Base-by-base conservation (phyloP, 2,329 filamentous ascomycete species). In the Fusarium proliferatum region DNA sequence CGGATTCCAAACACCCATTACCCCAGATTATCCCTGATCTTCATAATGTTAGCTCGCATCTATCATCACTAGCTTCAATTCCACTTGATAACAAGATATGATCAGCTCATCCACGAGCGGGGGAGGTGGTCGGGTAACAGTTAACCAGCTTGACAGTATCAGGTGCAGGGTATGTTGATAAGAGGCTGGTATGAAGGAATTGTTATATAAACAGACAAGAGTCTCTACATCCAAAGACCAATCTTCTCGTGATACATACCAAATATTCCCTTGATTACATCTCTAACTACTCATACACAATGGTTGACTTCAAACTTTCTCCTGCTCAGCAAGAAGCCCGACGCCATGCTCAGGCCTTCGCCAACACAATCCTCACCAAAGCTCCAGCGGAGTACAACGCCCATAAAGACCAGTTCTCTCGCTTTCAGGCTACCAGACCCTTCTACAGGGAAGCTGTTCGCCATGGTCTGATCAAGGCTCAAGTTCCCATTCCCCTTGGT, bases 221-320 rank as follows among this genome's bases (percentile, higher is more conserved):
- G 6, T 17, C 17, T 49, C 41, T 4, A 1, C 23, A 21, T 16
- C 9, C 4, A 16, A 11, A 21, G 13, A 36, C 9, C 2, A 46
- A 3, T 9, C 2, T 30, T 2, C 9, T 7, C 13, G 10, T 17
- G 15, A 16, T 9, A 12, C 11, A 58, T n/a, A 26, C 7, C 1
- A 9, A 12, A 9, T 17, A 17, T 5, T 21, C 9, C 12, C 19
- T 55, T 30, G 17, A 28, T n/a, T n/a, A 28, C 2, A 17, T 1
- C 1, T 9, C 19, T 6, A 6, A 26, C 5, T 28, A 8, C 8
- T 28, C 1, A n/a, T 13, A 12, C 12, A 60, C 2, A 23, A 60
- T 60, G 43, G 45, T 60, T 39, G 34, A 60, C 34, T 60, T 60
- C 19, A 52, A 17, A 19, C 57, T 52, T 16, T 60, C 57, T 16